Evolutionary conservation across 331 rosid genomes (phyloP).

Genomic region (Acacia pycnantha): DNA sequence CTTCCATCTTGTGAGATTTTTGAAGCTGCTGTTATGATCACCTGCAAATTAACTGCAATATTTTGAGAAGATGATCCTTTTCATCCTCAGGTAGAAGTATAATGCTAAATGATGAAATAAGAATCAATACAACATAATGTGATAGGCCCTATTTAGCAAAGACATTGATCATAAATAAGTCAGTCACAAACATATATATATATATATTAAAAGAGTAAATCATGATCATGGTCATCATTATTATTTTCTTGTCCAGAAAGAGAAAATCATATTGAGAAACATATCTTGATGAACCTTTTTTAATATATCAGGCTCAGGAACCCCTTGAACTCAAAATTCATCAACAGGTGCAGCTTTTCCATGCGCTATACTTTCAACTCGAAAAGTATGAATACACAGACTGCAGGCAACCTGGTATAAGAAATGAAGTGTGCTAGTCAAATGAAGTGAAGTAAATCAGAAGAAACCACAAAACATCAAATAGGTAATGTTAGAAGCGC

Average conservation of each 20-base stretch:
- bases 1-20: conserved; percentile 49
- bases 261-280: conserved; percentile 13
- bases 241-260: too few relatives aligned
- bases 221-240: not conserved
- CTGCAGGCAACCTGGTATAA: conserved; percentile 76
- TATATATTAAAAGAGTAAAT: not conserved
- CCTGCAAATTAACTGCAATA: conserved; percentile 48
- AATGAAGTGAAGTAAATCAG: not conserved
- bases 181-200: not conserved
- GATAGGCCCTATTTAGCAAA: not conserved
- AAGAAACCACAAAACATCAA: conserved; percentile 10
- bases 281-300: conserved; percentile 63
- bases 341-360: conserved; percentile 92
- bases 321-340: conserved; percentile 85
- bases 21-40: conserved; percentile 74
- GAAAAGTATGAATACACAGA: conserved; percentile 75
- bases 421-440: conserved; percentile 14
- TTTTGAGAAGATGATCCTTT: not conserved
- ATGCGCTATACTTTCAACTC: conserved; percentile 79
- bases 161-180: not conserved
- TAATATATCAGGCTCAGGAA: conserved; percentile 66
- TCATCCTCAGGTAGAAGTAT: conserved; percentile 6
- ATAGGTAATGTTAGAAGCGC: conserved; percentile 16
- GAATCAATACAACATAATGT: not conserved
- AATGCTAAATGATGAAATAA: not conserved